Conservation (phyloP, 2,329 filamentous ascomycete species). For the Penicillium sp. region DNA sequence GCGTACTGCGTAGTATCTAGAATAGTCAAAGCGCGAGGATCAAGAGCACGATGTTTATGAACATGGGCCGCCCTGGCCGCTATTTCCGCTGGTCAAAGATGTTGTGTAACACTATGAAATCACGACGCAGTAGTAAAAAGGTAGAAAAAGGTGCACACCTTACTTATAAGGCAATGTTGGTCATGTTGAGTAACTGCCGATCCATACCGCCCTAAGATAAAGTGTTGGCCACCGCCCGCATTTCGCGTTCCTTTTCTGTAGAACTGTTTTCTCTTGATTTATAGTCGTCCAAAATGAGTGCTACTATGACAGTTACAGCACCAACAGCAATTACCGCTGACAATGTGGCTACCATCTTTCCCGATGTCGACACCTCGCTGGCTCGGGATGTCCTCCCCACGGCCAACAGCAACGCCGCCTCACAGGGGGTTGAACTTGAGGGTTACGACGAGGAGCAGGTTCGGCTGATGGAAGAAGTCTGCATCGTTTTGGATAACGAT, state of each 20-base stretch:
- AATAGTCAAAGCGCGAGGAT: too few species aligned
- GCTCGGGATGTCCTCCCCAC: conserved; percentile 50
- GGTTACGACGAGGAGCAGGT: conserved; percentile 98
- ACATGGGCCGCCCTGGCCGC: too few species aligned
- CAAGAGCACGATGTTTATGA: too few species aligned
- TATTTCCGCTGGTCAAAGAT: too few species aligned
- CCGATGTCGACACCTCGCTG: conserved; percentile 64
- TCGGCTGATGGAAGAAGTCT: conserved; percentile 96
- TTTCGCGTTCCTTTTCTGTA: neutral
- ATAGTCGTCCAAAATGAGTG: conserved; percentile 41
- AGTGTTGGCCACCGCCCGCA: conserved; percentile 2
- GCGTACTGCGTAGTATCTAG: too few species aligned
- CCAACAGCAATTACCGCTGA: conserved; percentile 70
- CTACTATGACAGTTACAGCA: conserved; percentile 48
- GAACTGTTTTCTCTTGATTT: too few species aligned
- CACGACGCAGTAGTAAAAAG: too few species aligned
- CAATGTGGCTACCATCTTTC: conserved; percentile 81
- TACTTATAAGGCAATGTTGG: too few species aligned
- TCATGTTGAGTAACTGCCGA: conserved; percentile 6
- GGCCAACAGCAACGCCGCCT: conserved; percentile 28
- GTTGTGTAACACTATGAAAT: too few species aligned
- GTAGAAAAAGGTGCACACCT: too few species aligned
- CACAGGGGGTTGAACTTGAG: conserved; percentile 64
- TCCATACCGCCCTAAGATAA: conserved; percentile 12
- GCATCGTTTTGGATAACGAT: conserved; percentile 90